Percentiles rank a stretch among this genome's conserved stretches.
These are phyloP conservation scores for Rhizophora mangle DNA, from an alignment of 345 rosid species.

Conservation along the genomic window DNA sequence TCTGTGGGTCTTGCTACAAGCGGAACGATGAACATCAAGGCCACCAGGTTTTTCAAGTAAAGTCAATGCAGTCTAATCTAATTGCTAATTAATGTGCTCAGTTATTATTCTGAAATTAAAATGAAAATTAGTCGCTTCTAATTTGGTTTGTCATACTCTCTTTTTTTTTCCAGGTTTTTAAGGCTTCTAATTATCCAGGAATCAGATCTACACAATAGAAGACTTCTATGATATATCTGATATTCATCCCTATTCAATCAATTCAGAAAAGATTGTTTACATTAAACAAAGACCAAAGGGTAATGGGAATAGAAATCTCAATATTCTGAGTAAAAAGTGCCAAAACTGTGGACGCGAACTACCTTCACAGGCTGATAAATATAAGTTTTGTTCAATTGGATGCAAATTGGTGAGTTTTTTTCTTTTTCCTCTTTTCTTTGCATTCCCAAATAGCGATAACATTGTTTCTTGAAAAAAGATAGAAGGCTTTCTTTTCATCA, in stretches of 20 bases:
- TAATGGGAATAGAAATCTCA: too few species aligned
- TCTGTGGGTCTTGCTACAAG: conserved; percentile 2
- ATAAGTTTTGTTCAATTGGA: conserved; percentile 1
- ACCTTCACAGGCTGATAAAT: not conserved
- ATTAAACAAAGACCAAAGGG: too few species aligned
- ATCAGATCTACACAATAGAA: not conserved
- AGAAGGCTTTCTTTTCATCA: too few species aligned
- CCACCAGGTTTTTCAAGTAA: not conserved
- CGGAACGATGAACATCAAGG: not conserved
- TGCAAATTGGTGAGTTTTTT: conserved; percentile 4
- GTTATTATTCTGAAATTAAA: not conserved
- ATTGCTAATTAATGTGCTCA: not conserved
- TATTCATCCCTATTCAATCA: conserved; percentile 1
- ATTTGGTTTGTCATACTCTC: too few species aligned
- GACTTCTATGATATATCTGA: not conserved
- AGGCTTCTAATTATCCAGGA: conserved; percentile 10
- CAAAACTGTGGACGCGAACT: not conserved
- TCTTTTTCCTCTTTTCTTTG: too few species aligned
- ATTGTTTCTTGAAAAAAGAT: too few species aligned
- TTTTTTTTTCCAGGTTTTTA: not conserved
- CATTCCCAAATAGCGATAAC: too few species aligned
- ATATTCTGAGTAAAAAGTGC: too few species aligned
- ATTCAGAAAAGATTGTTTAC: not conserved
- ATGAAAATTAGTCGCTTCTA: too few species aligned
- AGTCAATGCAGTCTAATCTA: not conserved